Evolutionary conservation across 495 filamentous ascomycete species (phyloP), one percentile per base, ranked within the genome.

Genomic region (Aspergillus conjunctus): DNA sequence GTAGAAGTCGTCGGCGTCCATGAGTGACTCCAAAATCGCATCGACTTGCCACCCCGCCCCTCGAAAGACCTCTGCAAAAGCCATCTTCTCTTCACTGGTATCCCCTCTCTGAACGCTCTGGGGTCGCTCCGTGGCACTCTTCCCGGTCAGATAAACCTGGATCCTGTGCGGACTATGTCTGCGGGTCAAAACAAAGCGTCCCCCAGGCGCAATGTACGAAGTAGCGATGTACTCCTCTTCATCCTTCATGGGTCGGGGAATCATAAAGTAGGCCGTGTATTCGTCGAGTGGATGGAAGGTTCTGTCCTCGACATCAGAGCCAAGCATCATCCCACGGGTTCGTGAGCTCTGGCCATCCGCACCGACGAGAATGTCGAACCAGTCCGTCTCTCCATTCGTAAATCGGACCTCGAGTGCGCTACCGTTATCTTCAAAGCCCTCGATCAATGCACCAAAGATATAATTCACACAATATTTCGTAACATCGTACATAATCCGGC

Each of bases 1-100:
- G 66, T 85, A 84, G 49, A 84, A 82, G 65, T 86, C 79, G 7
- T 78, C 63, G 7, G 79, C 56, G 2, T 71, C 10, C 9, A 45
- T 71, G 30, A 84, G 51, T 1, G 51, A 72, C 7, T 77, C 69
- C 18, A 83, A n/a, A 30, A 83, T 64, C 32, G 70, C 17, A 9
- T 73, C 61, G 6, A 71, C 62, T 59, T 79, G 59, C 78, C 81
- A 84, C 14, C 77, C 79, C 0, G 76, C 76, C 31, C 66, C 76
- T 7, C 63, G 60, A 54, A 81, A 83, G 1, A 70, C 53, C n/a
- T 77, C 68, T 0, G 59, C 54, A 61, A 77, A 73, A 6, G 66
- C 67, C 15, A 73, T 53, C 63, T 81, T 84, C 56, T 78, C 60
- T 5, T 58, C 52, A 2, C 64, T 54, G 3, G 66, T 26, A 56